Evolutionary conservation across 2,329 filamentous ascomycete species (phyloP), one percentile per base, ranked within the genome.

Genomic region (Cladosporium sp.): DNA sequence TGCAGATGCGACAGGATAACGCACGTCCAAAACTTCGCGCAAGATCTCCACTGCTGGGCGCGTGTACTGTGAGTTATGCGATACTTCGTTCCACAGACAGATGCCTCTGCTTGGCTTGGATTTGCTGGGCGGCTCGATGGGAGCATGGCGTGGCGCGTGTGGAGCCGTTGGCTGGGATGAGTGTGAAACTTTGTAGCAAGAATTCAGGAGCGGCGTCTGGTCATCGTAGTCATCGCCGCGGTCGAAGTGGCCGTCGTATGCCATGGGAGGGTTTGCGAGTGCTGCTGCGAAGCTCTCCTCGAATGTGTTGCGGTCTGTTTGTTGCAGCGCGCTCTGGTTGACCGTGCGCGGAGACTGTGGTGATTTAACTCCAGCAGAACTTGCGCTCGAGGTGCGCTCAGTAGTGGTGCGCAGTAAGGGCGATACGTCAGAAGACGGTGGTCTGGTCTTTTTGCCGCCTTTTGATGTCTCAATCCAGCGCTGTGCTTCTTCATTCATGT

Each of bases 1-100:
- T 35, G n/a, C 8, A 23, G 55, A 31, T 14, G 55, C 6, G 18
- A 31, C 23, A 29, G 56, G 56, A 14, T 59, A 59, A 2, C 56
- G 56, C 65, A 69, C 67, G 33, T 72, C 69, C 37, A 72, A 31
- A 12, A 72, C 57, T 53, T 74, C 70, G 26, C 58, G 56, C 63
- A 72, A 31, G 35, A 73, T 46, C 18, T 72, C 70, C 33, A 33
- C 55, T 18, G 65, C 67, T 23, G 72, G 68, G 28, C 70, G 65
- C 14, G 71, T 72, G 61, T 72, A 69, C 23, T 64, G 57, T 18
- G 71, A 71, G 16, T 60, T 66, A 50, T 68, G 70, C 55, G 62
- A 66, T 29, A 72, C 14, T 28, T 70, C 53, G 58, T 73, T 64
- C 52, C 35, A 52, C 49, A 66, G 64, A 64, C 63, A 66, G 33